Base-by-base conservation (phyloP, 2,329 filamentous ascomycete species). In the Ceratocystis destructans region DNA sequence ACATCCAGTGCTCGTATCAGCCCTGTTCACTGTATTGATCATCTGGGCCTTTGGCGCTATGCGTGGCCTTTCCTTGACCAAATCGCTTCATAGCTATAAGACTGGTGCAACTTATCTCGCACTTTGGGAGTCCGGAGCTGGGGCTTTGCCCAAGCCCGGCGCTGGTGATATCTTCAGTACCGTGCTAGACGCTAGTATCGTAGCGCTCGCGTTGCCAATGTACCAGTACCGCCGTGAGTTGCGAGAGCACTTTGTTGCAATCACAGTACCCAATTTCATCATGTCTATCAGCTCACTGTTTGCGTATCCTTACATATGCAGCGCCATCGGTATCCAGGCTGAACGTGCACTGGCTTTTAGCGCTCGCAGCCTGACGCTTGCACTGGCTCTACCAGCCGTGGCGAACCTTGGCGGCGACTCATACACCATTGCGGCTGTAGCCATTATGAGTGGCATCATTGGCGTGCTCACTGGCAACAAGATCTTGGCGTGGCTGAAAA, bases 191-290 rank as follows among this genome's bases (percentile, higher is more conserved):
- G 82, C 81, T 5, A 78, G 77, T 68, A 85, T 86, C 69, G 80
- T 85, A 0, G 77, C 81, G 1, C 77, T 86, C 2, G 82, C 83
- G 1, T 73, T 86, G 20, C 82, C 83, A 0, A 85, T 85, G 81
- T 85, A 81, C 71, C 79, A 80, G 66, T 84, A 84, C 73, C 79
- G 82, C 2, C 76, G 78, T 48, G 82, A 85, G 73, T 76, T 86
- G 15, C 75, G 75, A 25, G 72, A 75, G 17, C 81, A 84, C 72
- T 82, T 83, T 70, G 70, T 78, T 50, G 77, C 79, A 50, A 84
- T 86, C 66, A 74, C 82, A 3, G 72, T 81, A 1, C 83, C 83
- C 1, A 83, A 79, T 69, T 71, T 83, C 4, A 70, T 75, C 4
- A 73, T 85, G 55, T 79, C 81, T 3, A 71, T 83, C 5, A 79